Conservation (phyloP, 208 protist species). For the Trypanosoma theileri region DNA sequence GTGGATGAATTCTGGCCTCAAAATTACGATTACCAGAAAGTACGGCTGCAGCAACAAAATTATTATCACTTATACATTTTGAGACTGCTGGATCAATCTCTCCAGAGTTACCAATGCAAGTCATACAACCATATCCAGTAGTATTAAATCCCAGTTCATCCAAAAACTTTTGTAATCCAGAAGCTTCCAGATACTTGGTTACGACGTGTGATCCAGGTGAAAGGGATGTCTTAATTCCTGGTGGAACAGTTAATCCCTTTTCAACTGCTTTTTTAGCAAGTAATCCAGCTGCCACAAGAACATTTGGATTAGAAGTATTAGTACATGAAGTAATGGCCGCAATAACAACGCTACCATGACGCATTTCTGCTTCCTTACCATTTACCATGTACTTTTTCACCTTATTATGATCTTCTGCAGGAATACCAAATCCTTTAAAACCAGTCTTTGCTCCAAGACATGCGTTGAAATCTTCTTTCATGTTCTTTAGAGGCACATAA, state of each 20-base stretch:
- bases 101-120: conserved; percentile 97
- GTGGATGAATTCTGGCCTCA: conserved; percentile 94
- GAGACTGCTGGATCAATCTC: conserved; percentile 88
- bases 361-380: conserved; percentile 79
- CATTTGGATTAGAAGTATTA: conserved; percentile 95
- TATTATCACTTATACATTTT: conserved; percentile 92
- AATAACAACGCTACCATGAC: conserved; percentile 94
- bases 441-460: conserved; percentile 90
- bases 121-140: conserved; percentile 96
- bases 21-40: conserved; percentile 97
- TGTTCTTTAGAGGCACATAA: conserved; percentile 87
- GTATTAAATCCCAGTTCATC: conserved; percentile 90
- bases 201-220: conserved; percentile 96
- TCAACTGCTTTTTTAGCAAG: conserved; percentile 93
- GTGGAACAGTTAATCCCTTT: conserved; percentile 84
- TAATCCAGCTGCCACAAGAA: conserved; percentile 94
- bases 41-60: conserved; percentile 93
- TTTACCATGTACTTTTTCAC: conserved; percentile 79
- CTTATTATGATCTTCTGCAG: conserved; percentile 67
- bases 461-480: conserved; percentile 92
- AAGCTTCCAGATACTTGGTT: conserved; percentile 90
- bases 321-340: conserved; percentile 96
- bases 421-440: conserved; percentile 96
- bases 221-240: conserved; percentile 95
- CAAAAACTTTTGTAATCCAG: conserved; percentile 85